phyloP scores from a whole-genome alignment of 2,329 filamentous ascomycete species.

The Ophioceras dolichostomum region DNA sequence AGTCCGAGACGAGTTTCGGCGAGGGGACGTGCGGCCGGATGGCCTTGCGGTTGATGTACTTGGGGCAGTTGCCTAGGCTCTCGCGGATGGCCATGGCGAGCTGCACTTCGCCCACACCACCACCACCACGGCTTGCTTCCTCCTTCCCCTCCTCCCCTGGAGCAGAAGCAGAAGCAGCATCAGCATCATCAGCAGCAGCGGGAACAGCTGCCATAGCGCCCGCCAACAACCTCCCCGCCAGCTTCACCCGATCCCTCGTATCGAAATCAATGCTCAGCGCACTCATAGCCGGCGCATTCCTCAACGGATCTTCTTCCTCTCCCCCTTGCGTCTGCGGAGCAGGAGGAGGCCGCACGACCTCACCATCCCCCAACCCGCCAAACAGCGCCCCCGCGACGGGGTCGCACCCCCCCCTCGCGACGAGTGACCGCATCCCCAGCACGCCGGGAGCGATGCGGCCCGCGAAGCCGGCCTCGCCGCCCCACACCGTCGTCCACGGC shows the following conservation, averaged over 20 bases:
- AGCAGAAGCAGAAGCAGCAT: too few relatives aligned
- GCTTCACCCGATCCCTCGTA: conserved; percentile 59
- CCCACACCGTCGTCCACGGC: conserved; percentile 71
- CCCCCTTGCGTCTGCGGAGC: too few relatives aligned
- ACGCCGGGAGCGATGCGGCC: conserved; percentile 48
- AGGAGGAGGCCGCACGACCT: conserved; percentile 11
- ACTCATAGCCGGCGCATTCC: conserved; percentile 28
- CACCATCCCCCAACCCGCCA: conserved; percentile 15
- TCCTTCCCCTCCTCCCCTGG: conserved; percentile 9
- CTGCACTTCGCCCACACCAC: conserved; percentile 24
- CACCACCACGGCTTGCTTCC: too few relatives aligned
- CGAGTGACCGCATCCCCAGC: conserved; percentile 49
- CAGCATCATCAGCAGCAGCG: conserved; percentile 14
- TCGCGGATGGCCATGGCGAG: conserved; percentile 59
- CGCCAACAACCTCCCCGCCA: conserved; percentile 57
- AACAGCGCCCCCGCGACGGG: conserved; percentile 57
- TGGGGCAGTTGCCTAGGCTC: conserved; percentile 73
- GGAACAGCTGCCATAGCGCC: conserved; percentile 35
- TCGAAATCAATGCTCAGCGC: conserved; percentile 54
- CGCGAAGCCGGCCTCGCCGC: conserved; percentile 59
- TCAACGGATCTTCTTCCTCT: conserved; percentile 23
- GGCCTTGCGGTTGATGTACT: conserved; percentile 68
- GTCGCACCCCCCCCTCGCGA: conserved; percentile 47
- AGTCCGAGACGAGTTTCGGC: conserved; percentile 26
- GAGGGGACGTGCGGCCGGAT: conserved; percentile 42